A percentile compares a stretch with the other conserved stretches of the same genome.
These are phyloP conservation scores for Cladosporium sphaerospermum DNA, from an alignment of 2,329 filamentous ascomycete species.

Conservation along the genomic window DNA sequence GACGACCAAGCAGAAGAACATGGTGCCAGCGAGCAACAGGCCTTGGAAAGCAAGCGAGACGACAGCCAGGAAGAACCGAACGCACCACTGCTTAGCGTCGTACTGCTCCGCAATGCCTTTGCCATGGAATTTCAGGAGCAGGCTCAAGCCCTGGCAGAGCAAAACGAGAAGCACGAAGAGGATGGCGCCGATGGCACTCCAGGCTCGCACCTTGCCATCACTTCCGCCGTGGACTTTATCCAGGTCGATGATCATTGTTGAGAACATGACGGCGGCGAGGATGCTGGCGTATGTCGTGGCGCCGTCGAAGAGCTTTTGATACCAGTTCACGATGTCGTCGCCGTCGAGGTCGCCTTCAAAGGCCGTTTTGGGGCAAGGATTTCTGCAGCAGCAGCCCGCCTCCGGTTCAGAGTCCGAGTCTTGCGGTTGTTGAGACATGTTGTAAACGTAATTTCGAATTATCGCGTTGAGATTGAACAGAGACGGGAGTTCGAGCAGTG, in stretches of 20 bases:
- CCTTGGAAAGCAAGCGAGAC: not conserved
- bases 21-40: not conserved
- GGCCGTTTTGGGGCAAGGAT: not conserved
- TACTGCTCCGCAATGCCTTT: not conserved
- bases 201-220: not conserved
- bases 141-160: not conserved
- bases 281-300: constrained; percentile 3
- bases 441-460: too few relatives aligned
- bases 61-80: not conserved
- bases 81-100: not conserved
- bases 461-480: too few relatives aligned
- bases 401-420: too few relatives aligned
- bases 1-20: constrained; percentile 8
- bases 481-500: too few relatives aligned
- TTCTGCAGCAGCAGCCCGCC: too few relatives aligned
- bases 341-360: not conserved
- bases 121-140: not conserved
- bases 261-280: constrained; percentile 5
- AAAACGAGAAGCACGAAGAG: not conserved
- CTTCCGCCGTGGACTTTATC: not conserved
- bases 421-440: too few relatives aligned
- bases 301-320: not conserved
- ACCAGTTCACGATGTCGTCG: constrained; percentile 1
- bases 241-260: constrained; percentile 1
- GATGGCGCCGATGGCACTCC: not conserved